Conservation (phyloP, 257 asterid species). For the Rubia yunnanensis region DNA sequence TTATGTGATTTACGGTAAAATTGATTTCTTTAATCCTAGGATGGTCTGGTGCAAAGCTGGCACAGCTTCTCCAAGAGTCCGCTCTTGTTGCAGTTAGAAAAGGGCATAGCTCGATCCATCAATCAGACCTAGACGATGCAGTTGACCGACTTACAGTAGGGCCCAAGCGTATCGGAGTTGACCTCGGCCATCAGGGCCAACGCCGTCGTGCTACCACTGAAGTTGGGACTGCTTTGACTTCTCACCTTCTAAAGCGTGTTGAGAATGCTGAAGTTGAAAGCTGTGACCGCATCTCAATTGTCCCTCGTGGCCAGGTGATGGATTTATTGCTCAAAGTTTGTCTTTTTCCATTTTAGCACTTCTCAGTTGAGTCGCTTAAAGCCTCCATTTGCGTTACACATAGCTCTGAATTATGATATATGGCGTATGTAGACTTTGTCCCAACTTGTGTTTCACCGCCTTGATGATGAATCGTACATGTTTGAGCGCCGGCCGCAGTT, state of each 20-base stretch:
- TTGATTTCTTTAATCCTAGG: slow-evolving; percentile 35
- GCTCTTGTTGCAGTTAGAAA: slow-evolving; percentile 97
- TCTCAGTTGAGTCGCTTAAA: neutral
- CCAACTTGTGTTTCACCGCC: slow-evolving; percentile 85
- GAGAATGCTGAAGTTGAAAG: slow-evolving; percentile 82
- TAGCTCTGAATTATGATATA: neutral
- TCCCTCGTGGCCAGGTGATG: slow-evolving; percentile 89
- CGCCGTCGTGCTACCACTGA: slow-evolving; percentile 84
- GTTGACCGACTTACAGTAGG: slow-evolving; percentile 97
- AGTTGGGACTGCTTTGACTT: slow-evolving; percentile 78
- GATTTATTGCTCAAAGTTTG: neutral
- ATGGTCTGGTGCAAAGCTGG: slow-evolving; percentile 96
- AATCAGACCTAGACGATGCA: slow-evolving; percentile 89
- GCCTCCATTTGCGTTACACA: neutral
- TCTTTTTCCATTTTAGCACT: neutral
- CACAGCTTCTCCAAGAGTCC: slow-evolving; percentile 97
- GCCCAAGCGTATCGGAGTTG: slow-evolving; percentile 67
- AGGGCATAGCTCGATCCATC: slow-evolving; percentile 65
- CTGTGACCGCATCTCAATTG: slow-evolving; percentile 87
- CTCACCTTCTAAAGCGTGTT: slow-evolving; percentile 67
- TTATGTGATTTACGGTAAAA: slow-evolving; percentile 1
- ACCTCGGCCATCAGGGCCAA: slow-evolving; percentile 88
- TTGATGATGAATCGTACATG: slow-evolving; percentile 71
- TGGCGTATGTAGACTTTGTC: slow-evolving; percentile 61
- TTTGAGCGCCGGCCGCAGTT: slow-evolving; percentile 87